Evolutionary conservation across 2,329 filamentous ascomycete genomes (phyloP).

Genomic region (Arthrobotrys sinensis): DNA sequence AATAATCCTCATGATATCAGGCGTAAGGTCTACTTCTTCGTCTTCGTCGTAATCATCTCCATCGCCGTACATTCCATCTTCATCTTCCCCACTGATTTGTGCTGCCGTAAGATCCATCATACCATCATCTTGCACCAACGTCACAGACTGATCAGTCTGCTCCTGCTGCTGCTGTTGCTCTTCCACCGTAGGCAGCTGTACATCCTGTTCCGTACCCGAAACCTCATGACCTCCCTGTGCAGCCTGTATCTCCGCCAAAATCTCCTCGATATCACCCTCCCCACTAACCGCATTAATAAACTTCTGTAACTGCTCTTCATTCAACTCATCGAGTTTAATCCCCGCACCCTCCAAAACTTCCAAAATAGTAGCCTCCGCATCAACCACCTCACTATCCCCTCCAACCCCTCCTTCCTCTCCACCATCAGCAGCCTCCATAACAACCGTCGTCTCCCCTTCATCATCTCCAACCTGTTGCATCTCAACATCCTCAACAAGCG

Average conservation of each 20-base stretch:
- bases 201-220: neutral
- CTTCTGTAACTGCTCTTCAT: conserved; percentile 54
- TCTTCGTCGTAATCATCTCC: conserved; percentile 51
- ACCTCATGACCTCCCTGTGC: conserved; percentile 14
- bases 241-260: conserved; percentile 38
- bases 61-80: conserved; percentile 48
- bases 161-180: conserved; percentile 9
- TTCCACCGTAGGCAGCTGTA: neutral
- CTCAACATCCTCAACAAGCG: neutral
- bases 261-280: conserved; percentile 44
- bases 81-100: conserved; percentile 17
- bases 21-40: conserved; percentile 51
- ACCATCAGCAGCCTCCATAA: neutral
- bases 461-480: neutral
- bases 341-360: conserved; percentile 49
- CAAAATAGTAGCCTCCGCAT: conserved; percentile 27
- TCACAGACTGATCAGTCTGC: neutral
- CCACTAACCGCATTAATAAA: conserved; percentile 58
- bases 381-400: neutral
- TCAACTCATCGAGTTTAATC: conserved; percentile 52
- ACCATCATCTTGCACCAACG: conserved; percentile 1
- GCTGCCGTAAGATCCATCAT: conserved; percentile 30
- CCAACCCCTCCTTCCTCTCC: neutral
- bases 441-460: neutral
- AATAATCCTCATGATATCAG: conserved; percentile 54